Conservation (phyloP, 2,329 filamentous ascomycete species). For the Laburnicola sp. region DNA sequence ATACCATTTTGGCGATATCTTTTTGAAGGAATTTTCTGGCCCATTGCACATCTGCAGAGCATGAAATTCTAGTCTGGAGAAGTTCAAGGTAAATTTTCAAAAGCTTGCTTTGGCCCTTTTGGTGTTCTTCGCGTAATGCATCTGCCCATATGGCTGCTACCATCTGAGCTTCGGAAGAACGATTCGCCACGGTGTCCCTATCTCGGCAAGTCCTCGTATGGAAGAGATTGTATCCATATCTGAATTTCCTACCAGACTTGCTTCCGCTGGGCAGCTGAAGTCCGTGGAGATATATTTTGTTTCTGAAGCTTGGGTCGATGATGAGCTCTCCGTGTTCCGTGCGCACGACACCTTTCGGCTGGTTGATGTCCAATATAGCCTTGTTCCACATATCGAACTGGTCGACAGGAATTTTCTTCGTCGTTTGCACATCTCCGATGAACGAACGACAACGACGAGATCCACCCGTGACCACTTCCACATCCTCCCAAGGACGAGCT, state of each 20-base stretch:
- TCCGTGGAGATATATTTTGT: constrained; percentile 15
- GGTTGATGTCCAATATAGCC: constrained; percentile 12
- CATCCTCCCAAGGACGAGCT: constrained; percentile 17
- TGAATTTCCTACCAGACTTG: background rate
- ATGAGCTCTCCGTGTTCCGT: constrained; percentile 13
- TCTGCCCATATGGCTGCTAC: too few species aligned
- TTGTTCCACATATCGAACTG: constrained; percentile 10
- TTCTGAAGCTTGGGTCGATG: constrained; percentile 5
- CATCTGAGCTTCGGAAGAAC: too few species aligned
- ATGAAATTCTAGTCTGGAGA: too few species aligned
- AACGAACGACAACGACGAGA: background rate
- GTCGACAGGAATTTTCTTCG: constrained; percentile 6
- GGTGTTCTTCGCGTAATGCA: too few species aligned
- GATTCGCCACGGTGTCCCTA: constrained; percentile 2
- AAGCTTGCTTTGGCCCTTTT: too few species aligned
- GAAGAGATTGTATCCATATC: constrained; percentile 20
- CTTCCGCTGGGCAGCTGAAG: constrained; percentile 11
- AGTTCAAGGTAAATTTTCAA: too few species aligned
- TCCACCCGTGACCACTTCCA: constrained; percentile 16
- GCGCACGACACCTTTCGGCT: constrained; percentile 6
- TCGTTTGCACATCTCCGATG: background rate
- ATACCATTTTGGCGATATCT: too few species aligned
- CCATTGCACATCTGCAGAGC: too few species aligned
- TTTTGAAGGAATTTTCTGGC: too few species aligned
- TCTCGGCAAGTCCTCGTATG: constrained; percentile 14